phyloP scores from a whole-genome alignment of 495 filamentous ascomycete genomes.

The Penicillium cataractarum region DNA sequence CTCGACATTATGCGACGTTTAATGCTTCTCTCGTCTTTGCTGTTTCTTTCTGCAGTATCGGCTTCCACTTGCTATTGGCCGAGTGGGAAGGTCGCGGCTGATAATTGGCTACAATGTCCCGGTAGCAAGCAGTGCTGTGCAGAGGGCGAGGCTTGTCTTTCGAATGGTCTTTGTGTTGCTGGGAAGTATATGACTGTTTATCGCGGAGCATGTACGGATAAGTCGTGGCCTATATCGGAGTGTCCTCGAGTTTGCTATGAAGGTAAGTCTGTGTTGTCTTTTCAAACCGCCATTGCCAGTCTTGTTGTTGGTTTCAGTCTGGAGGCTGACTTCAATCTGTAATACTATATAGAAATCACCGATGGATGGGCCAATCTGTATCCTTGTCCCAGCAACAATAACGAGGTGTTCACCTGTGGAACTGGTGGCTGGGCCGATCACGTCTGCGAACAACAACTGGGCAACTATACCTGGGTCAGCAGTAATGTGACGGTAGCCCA shows the following conservation, averaged over 20 bases:
- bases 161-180: neutral
- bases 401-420: neutral
- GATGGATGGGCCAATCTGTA: neutral
- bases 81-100: neutral
- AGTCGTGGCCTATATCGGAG: neutral
- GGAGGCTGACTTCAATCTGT: neutral
- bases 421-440: neutral
- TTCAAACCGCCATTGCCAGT: neutral
- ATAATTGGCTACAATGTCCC: slow-evolving; percentile 1
- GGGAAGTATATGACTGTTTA: neutral
- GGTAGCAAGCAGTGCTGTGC: neutral
- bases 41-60: neutral
- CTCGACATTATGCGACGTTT: neutral
- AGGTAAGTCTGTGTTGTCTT: neutral
- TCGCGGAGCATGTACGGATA: neutral
- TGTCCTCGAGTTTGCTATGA: slow-evolving; percentile 1
- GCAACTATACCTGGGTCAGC: neutral
- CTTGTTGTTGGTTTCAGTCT: neutral
- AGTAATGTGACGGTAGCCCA: neutral
- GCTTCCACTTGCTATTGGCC: neutral
- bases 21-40: neutral
- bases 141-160: neutral
- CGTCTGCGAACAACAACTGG: neutral
- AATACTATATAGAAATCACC: neutral
- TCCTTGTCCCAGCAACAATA: slow-evolving; percentile 1